These are phyloP conservation scores for Hansfordia pulvinata DNA, from an alignment of 2,329 filamentous ascomycete species.

Conservation along the genomic window DNA sequence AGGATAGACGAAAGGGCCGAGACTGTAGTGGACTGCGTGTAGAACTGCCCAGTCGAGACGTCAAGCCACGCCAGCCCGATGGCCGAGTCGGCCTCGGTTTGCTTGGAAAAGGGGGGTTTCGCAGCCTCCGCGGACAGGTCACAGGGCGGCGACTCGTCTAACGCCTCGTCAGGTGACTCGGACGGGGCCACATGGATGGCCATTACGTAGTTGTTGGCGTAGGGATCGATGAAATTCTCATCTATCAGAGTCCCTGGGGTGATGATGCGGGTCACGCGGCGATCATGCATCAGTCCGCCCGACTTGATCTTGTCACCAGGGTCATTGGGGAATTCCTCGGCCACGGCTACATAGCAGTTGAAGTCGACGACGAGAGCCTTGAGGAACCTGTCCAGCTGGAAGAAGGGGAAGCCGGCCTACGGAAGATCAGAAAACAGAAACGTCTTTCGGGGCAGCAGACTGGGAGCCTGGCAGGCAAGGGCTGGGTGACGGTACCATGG, in stretches of 20 bases:
- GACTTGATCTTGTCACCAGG: conserved; percentile 56
- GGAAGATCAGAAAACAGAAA: conserved; percentile 9
- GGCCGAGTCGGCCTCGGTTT: conserved; percentile 7
- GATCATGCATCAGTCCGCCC: conserved; percentile 72
- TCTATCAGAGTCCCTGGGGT: conserved; percentile 94
- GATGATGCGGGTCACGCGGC: conserved; percentile 73
- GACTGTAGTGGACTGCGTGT: conserved; percentile 63
- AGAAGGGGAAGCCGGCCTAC: conserved; percentile 87
- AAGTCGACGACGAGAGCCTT: conserved; percentile 88
- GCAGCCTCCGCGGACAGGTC: conserved; percentile 3
- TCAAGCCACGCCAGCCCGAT: conserved; percentile 84
- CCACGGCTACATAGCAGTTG: conserved; percentile 82
- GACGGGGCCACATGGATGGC: conserved; percentile 52
- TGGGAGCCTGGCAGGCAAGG: conserved; percentile 2
- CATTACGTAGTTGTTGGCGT: conserved; percentile 84
- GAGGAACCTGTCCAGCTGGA: conserved; percentile 82
- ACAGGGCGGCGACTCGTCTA: conserved; percentile 7
- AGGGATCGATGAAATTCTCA: conserved; percentile 92
- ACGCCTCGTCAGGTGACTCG: conserved; percentile 10
- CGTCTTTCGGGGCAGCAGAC: conserved; percentile 5
- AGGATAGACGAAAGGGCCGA: conserved; percentile 65
- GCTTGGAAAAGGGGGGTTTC: conserved; percentile 3
- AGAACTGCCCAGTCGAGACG: conserved; percentile 88
- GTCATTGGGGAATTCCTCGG: conserved; percentile 78
- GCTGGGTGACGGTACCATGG: conserved; percentile 52